A percentile compares a stretch with the other conserved stretches of the same genome.
These are phyloP conservation scores for Fusarium lyarnte DNA, from an alignment of 2,329 filamentous ascomycete genomes.

Conservation along the genomic window DNA sequence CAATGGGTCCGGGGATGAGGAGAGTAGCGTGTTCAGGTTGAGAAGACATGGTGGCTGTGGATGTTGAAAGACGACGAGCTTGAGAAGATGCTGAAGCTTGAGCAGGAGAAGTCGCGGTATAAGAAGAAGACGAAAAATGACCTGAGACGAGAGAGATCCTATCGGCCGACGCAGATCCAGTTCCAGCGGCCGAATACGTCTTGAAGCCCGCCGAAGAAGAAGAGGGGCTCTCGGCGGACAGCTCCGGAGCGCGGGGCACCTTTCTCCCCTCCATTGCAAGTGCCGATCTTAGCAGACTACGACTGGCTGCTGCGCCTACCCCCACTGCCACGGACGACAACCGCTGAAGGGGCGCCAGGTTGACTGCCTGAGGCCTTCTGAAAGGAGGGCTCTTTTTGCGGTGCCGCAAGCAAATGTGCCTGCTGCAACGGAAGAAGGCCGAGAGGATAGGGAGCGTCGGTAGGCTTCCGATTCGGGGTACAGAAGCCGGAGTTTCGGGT, in stretches of 20 bases:
- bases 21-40: constrained; percentile 75
- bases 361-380: constrained; percentile 15
- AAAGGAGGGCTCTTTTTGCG: constrained; percentile 13
- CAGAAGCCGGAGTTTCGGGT: constrained; percentile 22
- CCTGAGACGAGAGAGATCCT: constrained; percentile 45
- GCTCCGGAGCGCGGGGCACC: constrained; percentile 44
- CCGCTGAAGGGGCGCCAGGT: constrained; percentile 39
- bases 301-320: constrained; percentile 28
- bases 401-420: constrained; percentile 13
- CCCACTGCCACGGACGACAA: constrained; percentile 26
- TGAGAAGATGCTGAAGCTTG: constrained; percentile 25
- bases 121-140: constrained; percentile 38
- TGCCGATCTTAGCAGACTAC: constrained; percentile 42
- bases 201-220: constrained; percentile 42
- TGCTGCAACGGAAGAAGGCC: constrained; percentile 33
- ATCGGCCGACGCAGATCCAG: constrained; percentile 33
- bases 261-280: constrained; percentile 37
- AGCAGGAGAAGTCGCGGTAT: constrained; percentile 27
- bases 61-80: constrained; percentile 38
- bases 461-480: constrained; percentile 32
- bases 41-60: constrained; percentile 63
- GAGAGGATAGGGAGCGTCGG: constrained; percentile 25
- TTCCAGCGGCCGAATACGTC: constrained; percentile 36
- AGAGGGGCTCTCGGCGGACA: constrained; percentile 46
- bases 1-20: constrained; percentile 96